Evolutionary conservation across 2,329 filamentous ascomycete species (phyloP).

Genomic region (Fusarium coffeatum): DNA sequence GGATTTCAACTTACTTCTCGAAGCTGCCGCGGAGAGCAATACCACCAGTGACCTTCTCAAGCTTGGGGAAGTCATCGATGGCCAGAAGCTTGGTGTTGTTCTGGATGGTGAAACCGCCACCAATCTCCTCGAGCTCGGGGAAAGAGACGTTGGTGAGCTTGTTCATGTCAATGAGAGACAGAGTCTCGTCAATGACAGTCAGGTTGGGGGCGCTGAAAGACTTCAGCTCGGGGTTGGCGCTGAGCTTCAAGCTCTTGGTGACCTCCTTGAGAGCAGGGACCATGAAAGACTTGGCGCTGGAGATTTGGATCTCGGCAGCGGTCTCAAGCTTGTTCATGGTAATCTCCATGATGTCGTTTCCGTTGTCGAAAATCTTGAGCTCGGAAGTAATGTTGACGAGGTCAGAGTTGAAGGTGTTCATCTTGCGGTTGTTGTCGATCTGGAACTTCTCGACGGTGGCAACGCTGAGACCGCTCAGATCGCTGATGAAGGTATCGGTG

Average conservation of each 20-base stretch:
- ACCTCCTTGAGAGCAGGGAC: slow-evolving; percentile 79
- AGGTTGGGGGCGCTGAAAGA: slow-evolving; percentile 75
- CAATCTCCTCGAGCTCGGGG: slow-evolving; percentile 73
- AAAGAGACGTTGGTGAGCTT: slow-evolving; percentile 79
- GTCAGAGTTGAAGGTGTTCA: slow-evolving; percentile 80
- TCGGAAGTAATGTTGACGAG: slow-evolving; percentile 78
- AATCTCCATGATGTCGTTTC: slow-evolving; percentile 71
- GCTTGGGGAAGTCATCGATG: slow-evolving; percentile 74
- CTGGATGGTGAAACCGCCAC: slow-evolving; percentile 84
- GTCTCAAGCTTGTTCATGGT: slow-evolving; percentile 81
- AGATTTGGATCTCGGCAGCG: slow-evolving; percentile 64
- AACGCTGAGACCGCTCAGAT: slow-evolving; percentile 84
- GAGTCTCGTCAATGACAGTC: slow-evolving; percentile 67
- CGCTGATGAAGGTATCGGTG: slow-evolving; percentile 85
- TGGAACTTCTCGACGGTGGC: slow-evolving; percentile 76
- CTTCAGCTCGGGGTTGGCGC: slow-evolving; percentile 76
- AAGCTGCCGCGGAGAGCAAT: slow-evolving; percentile 89
- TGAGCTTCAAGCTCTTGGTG: slow-evolving; percentile 85
- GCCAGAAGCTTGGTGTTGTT: slow-evolving; percentile 83
- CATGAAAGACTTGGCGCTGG: slow-evolving; percentile 79
- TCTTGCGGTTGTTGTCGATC: slow-evolving; percentile 90
- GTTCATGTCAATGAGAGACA: slow-evolving; percentile 73
- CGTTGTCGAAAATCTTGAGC: slow-evolving; percentile 84
- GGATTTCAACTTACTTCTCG: slow-evolving; percentile 71
- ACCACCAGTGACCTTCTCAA: slow-evolving; percentile 80